These are phyloP conservation scores for Inga oerstediana DNA, from an alignment of 306 rosid genomes.

Conservation along the genomic window DNA sequence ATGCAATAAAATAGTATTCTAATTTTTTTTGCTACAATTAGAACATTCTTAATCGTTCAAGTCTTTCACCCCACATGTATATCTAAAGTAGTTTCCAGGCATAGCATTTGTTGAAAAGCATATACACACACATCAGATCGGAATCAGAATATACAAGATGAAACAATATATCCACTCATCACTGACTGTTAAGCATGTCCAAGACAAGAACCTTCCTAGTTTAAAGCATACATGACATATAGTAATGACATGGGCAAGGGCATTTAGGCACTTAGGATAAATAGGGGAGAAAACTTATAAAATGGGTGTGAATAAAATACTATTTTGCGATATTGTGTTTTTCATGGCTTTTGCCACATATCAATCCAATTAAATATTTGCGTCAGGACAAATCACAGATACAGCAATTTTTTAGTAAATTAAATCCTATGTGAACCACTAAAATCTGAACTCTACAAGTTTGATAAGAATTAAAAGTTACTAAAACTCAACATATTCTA, in stretches of 20 bases:
- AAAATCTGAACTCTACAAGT: not conserved
- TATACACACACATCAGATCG: not conserved
- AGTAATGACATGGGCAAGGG: not conserved
- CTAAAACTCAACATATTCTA: not conserved
- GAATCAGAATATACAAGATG: not conserved
- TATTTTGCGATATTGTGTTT: not conserved
- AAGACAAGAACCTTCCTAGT: slow-evolving; percentile 1
- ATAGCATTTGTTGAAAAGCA: not conserved
- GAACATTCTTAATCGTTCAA: not conserved
- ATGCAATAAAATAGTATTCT: too few relatives aligned
- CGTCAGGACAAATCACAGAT: not conserved
- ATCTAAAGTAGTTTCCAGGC: not conserved
- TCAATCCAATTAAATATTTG: not conserved
- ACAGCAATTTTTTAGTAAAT: not conserved
- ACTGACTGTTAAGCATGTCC: not conserved
- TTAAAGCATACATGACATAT: not conserved
- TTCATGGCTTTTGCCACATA: not conserved
- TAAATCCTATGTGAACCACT: not conserved
- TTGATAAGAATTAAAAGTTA: not conserved
- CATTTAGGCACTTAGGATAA: not conserved
- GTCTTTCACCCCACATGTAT: not conserved
- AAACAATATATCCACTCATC: not conserved
- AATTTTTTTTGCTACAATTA: not conserved
- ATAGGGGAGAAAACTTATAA: not conserved
- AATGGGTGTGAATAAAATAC: not conserved